Percentiles rank a stretch among this genome's conserved stretches.
These are phyloP conservation scores for Colletotrichum tanaceti DNA, from an alignment of 2,329 filamentous ascomycete genomes.

Conservation along the genomic window DNA sequence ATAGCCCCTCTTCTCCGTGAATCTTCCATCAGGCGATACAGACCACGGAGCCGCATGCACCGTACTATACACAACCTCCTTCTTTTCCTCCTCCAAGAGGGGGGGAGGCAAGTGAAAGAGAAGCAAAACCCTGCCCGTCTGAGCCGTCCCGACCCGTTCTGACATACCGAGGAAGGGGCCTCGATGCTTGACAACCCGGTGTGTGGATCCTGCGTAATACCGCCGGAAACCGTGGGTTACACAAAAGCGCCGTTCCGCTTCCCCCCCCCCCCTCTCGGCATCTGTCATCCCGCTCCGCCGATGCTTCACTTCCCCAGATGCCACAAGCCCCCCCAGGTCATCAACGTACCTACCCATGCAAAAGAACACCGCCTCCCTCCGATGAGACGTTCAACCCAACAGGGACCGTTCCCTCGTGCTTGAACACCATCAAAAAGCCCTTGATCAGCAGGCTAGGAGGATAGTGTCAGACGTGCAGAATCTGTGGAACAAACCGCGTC, in stretches of 20 bases:
- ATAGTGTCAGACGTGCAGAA: background rate
- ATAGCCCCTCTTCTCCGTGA: background rate
- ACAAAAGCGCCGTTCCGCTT: background rate
- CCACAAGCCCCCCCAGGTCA: background rate
- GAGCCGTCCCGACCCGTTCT: background rate
- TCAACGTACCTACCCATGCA: background rate
- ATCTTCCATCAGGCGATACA: constrained; percentile 1
- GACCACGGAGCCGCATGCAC: constrained; percentile 28
- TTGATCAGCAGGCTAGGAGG: background rate
- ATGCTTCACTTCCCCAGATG: background rate
- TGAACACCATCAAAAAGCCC: background rate
- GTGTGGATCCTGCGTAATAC: background rate
- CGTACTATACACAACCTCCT: constrained; percentile 1
- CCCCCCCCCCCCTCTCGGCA: background rate
- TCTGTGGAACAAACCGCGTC: background rate
- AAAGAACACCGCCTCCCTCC: background rate
- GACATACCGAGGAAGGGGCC: background rate
- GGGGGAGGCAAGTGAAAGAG: background rate
- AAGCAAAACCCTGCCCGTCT: background rate
- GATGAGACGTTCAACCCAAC: background rate
- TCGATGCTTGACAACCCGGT: background rate
- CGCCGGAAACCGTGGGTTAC: no score
- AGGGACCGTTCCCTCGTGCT: background rate
- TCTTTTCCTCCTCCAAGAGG: no score
- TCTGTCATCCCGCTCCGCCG: constrained; percentile 7